These are phyloP conservation scores for Taphrina populina DNA, from an alignment of 1,139 yeast genomes.

Conservation along the genomic window DNA sequence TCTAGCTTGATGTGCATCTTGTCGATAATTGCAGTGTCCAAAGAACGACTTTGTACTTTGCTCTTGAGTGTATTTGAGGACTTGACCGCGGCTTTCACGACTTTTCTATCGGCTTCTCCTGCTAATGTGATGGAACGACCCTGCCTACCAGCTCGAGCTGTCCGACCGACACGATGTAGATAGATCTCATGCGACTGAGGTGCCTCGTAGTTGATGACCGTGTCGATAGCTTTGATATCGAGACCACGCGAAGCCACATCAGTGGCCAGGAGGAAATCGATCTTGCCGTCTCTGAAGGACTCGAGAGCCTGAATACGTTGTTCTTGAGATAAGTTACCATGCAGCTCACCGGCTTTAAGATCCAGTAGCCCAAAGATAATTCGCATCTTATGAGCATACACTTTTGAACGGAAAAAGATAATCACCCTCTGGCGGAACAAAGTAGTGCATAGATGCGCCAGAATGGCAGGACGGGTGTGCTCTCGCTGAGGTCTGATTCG, in stretches of 20 bases:
- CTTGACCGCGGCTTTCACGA: constrained; percentile 84
- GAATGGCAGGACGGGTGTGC: constrained; percentile 72
- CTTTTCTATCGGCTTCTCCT: constrained; percentile 86
- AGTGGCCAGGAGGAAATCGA: constrained; percentile 88
- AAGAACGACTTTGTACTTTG: constrained; percentile 72
- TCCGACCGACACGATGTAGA: constrained; percentile 97
- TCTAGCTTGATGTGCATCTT: constrained; percentile 61
- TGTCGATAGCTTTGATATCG: constrained; percentile 96
- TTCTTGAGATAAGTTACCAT: constrained; percentile 92
- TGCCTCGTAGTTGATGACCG: constrained; percentile 92
- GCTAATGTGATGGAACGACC: constrained; percentile 92
- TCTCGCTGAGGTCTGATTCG: constrained; percentile 85
- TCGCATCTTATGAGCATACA: constrained; percentile 81
- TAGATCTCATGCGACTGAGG: constrained; percentile 88
- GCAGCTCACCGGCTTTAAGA: constrained; percentile 83
- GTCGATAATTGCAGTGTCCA: constrained; percentile 83
- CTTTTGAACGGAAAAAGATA: constrained; percentile 88
- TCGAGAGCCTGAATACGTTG: constrained; percentile 85
- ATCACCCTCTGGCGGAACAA: constrained; percentile 73
- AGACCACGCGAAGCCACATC: constrained; percentile 99
- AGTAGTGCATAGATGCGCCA: constrained; percentile 51
- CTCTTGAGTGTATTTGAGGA: constrained; percentile 52
- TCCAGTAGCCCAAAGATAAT: constrained; percentile 84
- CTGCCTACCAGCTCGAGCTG: constrained; percentile 98
- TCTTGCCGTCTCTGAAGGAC: constrained; percentile 74